phyloP scores from a whole-genome alignment of 495 filamentous ascomycete genomes.

The Pseudomonodictys pantanalensis region DNA sequence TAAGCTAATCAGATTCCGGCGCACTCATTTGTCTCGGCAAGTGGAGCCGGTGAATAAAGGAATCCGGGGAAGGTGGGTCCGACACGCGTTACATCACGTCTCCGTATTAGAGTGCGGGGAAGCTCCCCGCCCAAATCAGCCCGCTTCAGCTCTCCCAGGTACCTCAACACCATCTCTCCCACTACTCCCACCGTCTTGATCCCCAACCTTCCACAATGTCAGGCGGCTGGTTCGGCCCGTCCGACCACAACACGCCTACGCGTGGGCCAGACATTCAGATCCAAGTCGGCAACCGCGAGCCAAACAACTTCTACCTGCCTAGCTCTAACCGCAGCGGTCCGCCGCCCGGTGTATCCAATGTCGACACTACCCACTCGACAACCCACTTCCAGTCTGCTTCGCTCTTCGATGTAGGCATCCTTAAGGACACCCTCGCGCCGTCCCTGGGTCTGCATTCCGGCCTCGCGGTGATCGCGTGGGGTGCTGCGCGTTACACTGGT shows the following conservation, averaged over 20 bases:
- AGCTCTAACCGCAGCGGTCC: conserved; percentile 16
- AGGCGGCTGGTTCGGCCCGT: conserved; percentile 20
- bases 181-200: neutral
- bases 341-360: neutral
- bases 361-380: conserved; percentile 23
- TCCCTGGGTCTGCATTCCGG: conserved; percentile 48
- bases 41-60: too few relatives aligned
- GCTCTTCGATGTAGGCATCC: conserved; percentile 45
- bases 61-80: too few relatives aligned
- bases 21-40: too few relatives aligned
- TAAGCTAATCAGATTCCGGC: too few relatives aligned
- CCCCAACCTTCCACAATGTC: conserved; percentile 6
- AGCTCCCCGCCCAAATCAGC: too few relatives aligned
- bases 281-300: conserved; percentile 19
- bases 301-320: conserved; percentile 23
- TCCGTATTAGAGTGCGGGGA: too few relatives aligned
- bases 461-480: conserved; percentile 49
- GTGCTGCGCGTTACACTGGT: conserved; percentile 47
- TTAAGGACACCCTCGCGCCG: conserved; percentile 52
- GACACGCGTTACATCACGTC: too few relatives aligned
- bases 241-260: neutral
- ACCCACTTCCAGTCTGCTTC: conserved; percentile 21
- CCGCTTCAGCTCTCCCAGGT: too few relatives aligned
- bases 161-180: too few relatives aligned
- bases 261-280: conserved; percentile 18